Base-by-base conservation (phyloP, 768 basidiomycete species). In the Tubosaeta sp. region DNA sequence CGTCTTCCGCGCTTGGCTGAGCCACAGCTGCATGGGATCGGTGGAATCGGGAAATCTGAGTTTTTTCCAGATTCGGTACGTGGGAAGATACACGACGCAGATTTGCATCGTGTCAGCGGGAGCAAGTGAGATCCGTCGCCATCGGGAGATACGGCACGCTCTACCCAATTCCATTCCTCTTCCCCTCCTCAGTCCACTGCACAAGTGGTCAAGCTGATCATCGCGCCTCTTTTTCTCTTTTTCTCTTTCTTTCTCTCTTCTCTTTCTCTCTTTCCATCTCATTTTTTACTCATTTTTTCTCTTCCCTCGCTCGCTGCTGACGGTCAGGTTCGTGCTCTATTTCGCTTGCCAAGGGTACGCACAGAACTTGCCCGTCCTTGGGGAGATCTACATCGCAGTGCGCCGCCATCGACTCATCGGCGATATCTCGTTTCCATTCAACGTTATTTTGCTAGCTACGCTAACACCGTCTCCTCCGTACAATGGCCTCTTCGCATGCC, bases 141-240 rank as follows among this genome's bases (percentile, higher is more conserved):
- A 84, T 84, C 82, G 84, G 82, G 77, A 79, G 80, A 82, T 81
- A 79, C 70, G 72, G 62, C 65, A 66, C 70, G 67, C 75, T 75
- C 77, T 74, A 65, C 59, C 42, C 39, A 29, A 47, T 58, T 49
- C 59, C 50, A 56, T 54, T 52, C 59, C 48, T 47, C 38, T 11
- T 45, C 50, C 26, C 50, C 56, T 47, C 44, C 54, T 54, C 45
- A 46, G n/a, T 25, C 35, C 48, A 6, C 53, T 29, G 11, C 29
- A 45, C 44, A 41, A 41, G 39, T 41, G 38, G 26, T 29, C 43
- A 12, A 17, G 16, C 35, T 38, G 45, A 52, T 59, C 54, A 25
- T 56, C 54, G 13, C 35, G 16, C 6, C 33, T 41, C 27, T 25
- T 66, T 31, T 66, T 56, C 50, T 56, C 59, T 32, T 57, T 33